These are phyloP conservation scores for Zygosaccharomyces siamensis DNA, from an alignment of 805 yeast genomes.

Conservation along the genomic window DNA sequence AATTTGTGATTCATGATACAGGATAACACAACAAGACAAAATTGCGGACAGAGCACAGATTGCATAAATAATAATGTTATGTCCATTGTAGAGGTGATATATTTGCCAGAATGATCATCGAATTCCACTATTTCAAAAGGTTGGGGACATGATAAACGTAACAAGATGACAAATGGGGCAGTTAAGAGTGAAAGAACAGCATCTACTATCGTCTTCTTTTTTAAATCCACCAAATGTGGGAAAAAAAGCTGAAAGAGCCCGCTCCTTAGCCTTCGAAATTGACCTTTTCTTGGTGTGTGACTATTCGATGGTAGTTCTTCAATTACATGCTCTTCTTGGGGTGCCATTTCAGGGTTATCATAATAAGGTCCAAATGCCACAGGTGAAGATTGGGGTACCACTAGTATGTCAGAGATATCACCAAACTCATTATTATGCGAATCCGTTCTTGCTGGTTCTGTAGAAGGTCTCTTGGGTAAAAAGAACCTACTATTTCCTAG, in stretches of 20 bases:
- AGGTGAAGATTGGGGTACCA: constrained; percentile 22
- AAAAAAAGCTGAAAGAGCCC: constrained; percentile 20
- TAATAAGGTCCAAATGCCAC: constrained; percentile 22
- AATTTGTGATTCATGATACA: constrained; percentile 15
- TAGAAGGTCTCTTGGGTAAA: constrained; percentile 14
- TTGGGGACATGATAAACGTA: constrained; percentile 37
- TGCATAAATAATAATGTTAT: constrained; percentile 30
- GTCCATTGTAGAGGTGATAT: constrained; percentile 17
- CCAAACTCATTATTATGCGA: not conserved
- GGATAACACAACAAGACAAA: constrained; percentile 20
- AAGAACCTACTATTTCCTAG: not conserved
- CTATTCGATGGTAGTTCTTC: not conserved
- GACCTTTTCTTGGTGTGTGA: constrained; percentile 1
- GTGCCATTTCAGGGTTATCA: constrained; percentile 20
- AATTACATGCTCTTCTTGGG: constrained; percentile 1
- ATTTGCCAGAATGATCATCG: constrained; percentile 21
- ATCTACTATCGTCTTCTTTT: constrained; percentile 24
- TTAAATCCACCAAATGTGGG: constrained; percentile 34
- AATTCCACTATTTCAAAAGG: constrained; percentile 26
- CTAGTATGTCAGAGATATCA: not conserved
- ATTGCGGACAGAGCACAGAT: constrained; percentile 31
- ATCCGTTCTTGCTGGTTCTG: constrained; percentile 15
- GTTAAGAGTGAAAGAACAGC: constrained; percentile 31
- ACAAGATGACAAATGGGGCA: constrained; percentile 34
- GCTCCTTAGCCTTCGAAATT: constrained; percentile 3